Conservation (phyloP, 805 yeast species). For the Yarrowia bubula region DNA sequence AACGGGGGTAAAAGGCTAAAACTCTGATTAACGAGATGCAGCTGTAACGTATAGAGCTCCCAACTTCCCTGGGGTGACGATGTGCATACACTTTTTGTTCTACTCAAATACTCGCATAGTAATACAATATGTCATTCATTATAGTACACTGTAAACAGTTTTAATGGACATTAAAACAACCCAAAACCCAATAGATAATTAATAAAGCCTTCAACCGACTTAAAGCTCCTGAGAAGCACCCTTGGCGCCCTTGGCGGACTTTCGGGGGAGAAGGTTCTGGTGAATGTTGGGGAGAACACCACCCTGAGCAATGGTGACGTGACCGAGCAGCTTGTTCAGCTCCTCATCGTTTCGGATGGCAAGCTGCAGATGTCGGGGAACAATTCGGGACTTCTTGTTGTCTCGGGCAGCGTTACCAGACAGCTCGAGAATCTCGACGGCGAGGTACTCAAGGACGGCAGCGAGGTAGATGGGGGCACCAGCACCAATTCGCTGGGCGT, state of each 20-base stretch:
- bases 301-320: conserved; percentile 98
- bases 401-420: conserved; percentile 99
- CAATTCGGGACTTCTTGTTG: conserved; percentile 97
- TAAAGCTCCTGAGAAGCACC: conserved; percentile 44
- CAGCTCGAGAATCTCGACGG: conserved; percentile 95
- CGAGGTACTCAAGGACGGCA: conserved; percentile 91
- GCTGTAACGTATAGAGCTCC: background rate
- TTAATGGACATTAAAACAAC: conserved; percentile 15
- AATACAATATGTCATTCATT: conserved; percentile 19
- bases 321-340: conserved; percentile 86
- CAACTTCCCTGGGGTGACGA: conserved; percentile 2
- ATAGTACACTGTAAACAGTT: conserved; percentile 15
- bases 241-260: conserved; percentile 41
- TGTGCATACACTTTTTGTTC: too few relatives aligned
- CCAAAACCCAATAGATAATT: conserved; percentile 23
- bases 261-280: conserved; percentile 83
- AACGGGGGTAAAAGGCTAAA: background rate
- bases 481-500: conserved; percentile 98
- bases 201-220: conserved; percentile 25
- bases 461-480: conserved; percentile 98
- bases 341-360: conserved; percentile 99
- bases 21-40: conserved; percentile 18
- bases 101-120: background rate
- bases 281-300: conserved; percentile 98
- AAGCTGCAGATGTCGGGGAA: conserved; percentile 97